Conservation (phyloP, 345 rosid species). For the Stellera chamaejasme region DNA sequence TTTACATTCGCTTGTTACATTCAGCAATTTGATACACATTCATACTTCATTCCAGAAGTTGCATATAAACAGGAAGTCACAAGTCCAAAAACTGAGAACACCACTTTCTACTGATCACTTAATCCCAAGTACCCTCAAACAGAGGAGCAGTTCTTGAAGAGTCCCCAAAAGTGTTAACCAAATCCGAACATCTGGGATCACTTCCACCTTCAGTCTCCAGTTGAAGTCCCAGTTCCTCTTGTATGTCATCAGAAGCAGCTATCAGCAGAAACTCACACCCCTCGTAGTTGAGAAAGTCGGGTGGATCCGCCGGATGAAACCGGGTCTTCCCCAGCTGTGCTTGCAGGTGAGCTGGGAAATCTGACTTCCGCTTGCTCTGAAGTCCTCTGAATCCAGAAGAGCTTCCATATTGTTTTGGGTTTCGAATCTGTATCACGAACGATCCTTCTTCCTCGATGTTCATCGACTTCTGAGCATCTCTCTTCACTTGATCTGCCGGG, state of each 20-base stretch:
- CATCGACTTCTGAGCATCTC: constrained; percentile 58
- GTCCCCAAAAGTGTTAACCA: constrained; percentile 48
- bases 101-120: not conserved
- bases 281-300: constrained; percentile 60
- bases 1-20: no score
- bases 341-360: constrained; percentile 62
- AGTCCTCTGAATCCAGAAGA: constrained; percentile 37
- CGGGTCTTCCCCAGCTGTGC: constrained; percentile 38
- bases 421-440: constrained; percentile 58
- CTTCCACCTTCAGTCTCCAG: constrained; percentile 30
- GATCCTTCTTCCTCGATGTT: constrained; percentile 65
- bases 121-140: constrained; percentile 57
- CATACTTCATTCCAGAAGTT: no score
- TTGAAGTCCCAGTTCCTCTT: constrained; percentile 60
- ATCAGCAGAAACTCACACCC: constrained; percentile 73
- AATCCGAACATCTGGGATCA: constrained; percentile 46
- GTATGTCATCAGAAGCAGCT: constrained; percentile 55
- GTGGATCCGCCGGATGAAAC: constrained; percentile 53
- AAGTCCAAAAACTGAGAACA: no score
- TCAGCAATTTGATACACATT: no score
- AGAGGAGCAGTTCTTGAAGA: constrained; percentile 34
- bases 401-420: constrained; percentile 36
- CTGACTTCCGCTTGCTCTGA: constrained; percentile 52
- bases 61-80: no score
- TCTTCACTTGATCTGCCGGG: constrained; percentile 12